These are phyloP conservation scores for Coniochaeta ligniaria DNA, from an alignment of 2,329 filamentous ascomycete genomes.

Conservation along the genomic window DNA sequence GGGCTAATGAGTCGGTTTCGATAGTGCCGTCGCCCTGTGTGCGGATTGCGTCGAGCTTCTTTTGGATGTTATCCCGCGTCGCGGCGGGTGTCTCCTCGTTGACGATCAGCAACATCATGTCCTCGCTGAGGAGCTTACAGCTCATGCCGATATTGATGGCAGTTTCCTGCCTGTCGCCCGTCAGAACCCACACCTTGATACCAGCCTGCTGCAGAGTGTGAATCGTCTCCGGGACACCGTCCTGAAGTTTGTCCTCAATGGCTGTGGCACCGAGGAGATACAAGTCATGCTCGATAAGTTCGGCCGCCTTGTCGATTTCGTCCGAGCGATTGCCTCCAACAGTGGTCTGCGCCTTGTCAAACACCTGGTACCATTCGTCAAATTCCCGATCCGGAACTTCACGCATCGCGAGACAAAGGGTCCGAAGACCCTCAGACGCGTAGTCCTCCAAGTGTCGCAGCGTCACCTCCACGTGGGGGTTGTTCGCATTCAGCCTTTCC, in stretches of 20 bases:
- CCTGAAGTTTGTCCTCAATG: constrained; percentile 94
- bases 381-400: constrained; percentile 88
- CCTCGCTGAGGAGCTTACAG: constrained; percentile 95
- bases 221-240: constrained; percentile 96
- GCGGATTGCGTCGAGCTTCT: constrained; percentile 86
- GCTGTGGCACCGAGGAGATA: constrained; percentile 89
- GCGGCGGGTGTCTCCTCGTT: constrained; percentile 79
- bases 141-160: constrained; percentile 99
- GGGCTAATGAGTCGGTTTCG: constrained; percentile 78
- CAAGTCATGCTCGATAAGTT: constrained; percentile 90
- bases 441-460: constrained; percentile 97
- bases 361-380: constrained; percentile 78
- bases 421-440: constrained; percentile 89
- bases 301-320: constrained; percentile 93
- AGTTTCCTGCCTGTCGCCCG: constrained; percentile 94
- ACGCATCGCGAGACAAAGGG: constrained; percentile 88
- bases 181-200: constrained; percentile 98
- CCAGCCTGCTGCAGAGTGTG: constrained; percentile 93
- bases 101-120: constrained; percentile 95
- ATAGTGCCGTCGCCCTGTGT: constrained; percentile 71
- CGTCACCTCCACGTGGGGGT: constrained; percentile 82
- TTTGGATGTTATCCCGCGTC: constrained; percentile 82
- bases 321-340: constrained; percentile 88
- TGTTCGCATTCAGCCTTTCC: constrained; percentile 77
- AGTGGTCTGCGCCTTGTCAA: constrained; percentile 80